phyloP scores from a whole-genome alignment of 1,284 basidiomycete genomes.

The Trichosporon sp. region DNA sequence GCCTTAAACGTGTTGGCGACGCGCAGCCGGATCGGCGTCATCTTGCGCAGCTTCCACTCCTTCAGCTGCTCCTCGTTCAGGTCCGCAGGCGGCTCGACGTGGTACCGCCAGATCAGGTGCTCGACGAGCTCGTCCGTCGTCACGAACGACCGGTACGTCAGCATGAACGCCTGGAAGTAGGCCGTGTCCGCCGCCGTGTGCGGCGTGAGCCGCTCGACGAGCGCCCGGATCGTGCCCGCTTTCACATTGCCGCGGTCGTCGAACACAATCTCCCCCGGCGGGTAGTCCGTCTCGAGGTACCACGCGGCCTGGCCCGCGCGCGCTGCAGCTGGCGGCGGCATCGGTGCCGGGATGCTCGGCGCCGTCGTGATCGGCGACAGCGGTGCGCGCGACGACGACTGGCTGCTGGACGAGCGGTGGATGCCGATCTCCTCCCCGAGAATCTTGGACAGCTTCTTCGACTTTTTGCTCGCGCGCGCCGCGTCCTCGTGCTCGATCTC shows the following conservation, averaged over 20 bases:
- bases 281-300: slow-evolving; percentile 79
- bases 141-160: slow-evolving; percentile 96
- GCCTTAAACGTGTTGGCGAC: slow-evolving; percentile 78
- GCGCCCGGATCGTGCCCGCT: slow-evolving; percentile 77
- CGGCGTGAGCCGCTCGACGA: slow-evolving; percentile 84
- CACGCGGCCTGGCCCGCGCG: slow-evolving; percentile 59
- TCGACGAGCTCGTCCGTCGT: slow-evolving; percentile 79
- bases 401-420: slow-evolving; percentile 6
- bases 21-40: slow-evolving; percentile 78
- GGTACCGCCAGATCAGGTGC: slow-evolving; percentile 78
- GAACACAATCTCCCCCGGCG: slow-evolving; percentile 72
- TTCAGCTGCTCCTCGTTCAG: slow-evolving; percentile 62
- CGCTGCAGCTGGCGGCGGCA: slow-evolving; percentile 10
- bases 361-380: slow-evolving; percentile 2
- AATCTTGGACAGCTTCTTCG: slow-evolving; percentile 64
- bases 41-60: slow-evolving; percentile 84
- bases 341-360: slow-evolving; percentile 7
- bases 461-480: slow-evolving; percentile 12
- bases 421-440: slow-evolving; percentile 62
- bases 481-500: slow-evolving; percentile 14
- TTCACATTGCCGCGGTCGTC: slow-evolving; percentile 76
- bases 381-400: not conserved
- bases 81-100: slow-evolving; percentile 68
- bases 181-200: slow-evolving; percentile 65
- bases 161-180: slow-evolving; percentile 88